Base-by-base conservation (phyloP, 75 land plant genomes). In the Sequoia sempervirens region DNA sequence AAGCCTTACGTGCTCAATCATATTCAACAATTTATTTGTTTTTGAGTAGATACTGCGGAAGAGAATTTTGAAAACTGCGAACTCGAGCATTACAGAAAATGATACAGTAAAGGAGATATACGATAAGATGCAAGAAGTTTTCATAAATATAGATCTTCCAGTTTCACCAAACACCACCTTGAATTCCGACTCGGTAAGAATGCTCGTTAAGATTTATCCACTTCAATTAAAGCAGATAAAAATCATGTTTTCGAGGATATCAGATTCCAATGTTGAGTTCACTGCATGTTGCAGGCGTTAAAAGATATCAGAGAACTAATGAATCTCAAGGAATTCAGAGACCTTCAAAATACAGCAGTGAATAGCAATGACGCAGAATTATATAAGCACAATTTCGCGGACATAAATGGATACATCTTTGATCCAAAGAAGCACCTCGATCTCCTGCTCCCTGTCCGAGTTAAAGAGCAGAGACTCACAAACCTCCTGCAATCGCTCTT, bases 401-500 rank as follows among this genome's bases (percentile, higher is more conserved):
- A 36, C 20, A 45, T 87, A 15, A 81, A 75, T 81, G 56, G 58
- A 12, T 82, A 20, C 23, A n/a, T 80, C 12, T 87, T 87, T 41
- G 89, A 85, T 34, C 84, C 84, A 8, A 84, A 79, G n/a, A 89
- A 85, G 37, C 90, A 89, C 34, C 53, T 89, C 1, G 86, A 87
- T 66, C 56, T 40, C 4, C 79, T 88, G 2, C 84, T 89, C 43
- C 86, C 90, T 26, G 87, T 89, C 11, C 75, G 88, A 32, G 89
- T 89, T 30, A 85, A 88, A 30, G 91, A 89, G 61, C 91, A 89
- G 61, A 58, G 91, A 11, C 50, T 89, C 61, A 89, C 87, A 76
- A 89, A 89, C 82, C 80, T 89, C 32, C 14, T 89, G 82, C 89
- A 89, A 30, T 87, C 90, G 0, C 9, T 89, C 18, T 5, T 87